Evolutionary conservation across 495 filamentous ascomycete genomes (phyloP).

Genomic region (Aspergillus conjunctus): DNA sequence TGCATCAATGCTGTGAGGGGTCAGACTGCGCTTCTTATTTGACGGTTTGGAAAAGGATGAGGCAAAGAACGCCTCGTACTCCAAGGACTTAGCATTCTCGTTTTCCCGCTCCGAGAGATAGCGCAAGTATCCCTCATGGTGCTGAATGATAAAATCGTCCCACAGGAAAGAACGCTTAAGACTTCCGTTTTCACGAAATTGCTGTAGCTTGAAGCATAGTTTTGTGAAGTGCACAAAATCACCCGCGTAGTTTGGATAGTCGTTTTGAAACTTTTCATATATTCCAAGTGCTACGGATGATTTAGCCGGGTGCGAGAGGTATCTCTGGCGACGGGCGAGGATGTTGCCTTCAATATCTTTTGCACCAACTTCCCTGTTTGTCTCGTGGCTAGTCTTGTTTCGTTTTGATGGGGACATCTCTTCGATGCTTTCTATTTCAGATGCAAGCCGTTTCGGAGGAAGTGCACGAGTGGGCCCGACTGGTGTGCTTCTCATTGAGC

Average conservation of each 20-base stretch:
- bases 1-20: conserved; percentile 30
- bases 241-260: conserved; percentile 61
- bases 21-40: conserved; percentile 43
- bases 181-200: conserved; percentile 41
- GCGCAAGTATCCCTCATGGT: conserved; percentile 42
- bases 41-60: conserved; percentile 30
- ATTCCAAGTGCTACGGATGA: conserved; percentile 32
- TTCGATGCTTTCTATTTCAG: conserved; percentile 10
- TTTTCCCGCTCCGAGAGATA: conserved; percentile 33
- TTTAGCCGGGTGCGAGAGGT: conserved; percentile 26
- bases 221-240: conserved; percentile 55
- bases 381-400: neutral
- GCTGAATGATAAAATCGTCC: conserved; percentile 67
- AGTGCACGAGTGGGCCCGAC: conserved; percentile 8
- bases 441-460: conserved; percentile 23
- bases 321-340: conserved; percentile 31
- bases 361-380: conserved; percentile 1
- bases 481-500: conserved; percentile 12
- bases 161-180: conserved; percentile 56
- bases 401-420: conserved; percentile 28
- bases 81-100: conserved; percentile 23
- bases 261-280: conserved; percentile 53
- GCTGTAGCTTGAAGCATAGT: conserved; percentile 56
- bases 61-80: conserved; percentile 42
- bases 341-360: conserved; percentile 16